Conservation (phyloP, 352 stramenopile genomes). For the Pythium sp. region DNA sequence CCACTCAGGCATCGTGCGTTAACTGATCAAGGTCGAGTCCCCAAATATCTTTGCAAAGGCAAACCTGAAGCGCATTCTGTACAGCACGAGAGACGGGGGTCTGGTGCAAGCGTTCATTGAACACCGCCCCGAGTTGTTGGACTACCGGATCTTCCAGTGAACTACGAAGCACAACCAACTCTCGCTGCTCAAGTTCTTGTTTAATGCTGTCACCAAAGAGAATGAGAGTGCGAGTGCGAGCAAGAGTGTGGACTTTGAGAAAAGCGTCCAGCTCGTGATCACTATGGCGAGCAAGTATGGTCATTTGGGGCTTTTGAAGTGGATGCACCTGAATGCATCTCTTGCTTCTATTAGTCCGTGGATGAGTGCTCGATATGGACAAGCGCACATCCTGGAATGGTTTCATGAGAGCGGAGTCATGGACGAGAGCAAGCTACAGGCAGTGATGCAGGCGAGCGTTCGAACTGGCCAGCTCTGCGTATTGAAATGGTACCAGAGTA, state of each 20-base stretch:
- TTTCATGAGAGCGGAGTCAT: background rate
- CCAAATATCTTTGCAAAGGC: background rate
- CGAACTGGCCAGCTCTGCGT: background rate
- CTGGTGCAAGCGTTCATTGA: constrained; percentile 6
- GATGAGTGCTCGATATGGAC: constrained; percentile 6
- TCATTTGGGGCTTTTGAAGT: background rate
- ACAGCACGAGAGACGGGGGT: background rate
- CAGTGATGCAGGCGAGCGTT: constrained; percentile 1
- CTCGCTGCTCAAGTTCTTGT: background rate
- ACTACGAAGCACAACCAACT: background rate
- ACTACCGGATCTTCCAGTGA: background rate
- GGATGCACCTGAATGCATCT: background rate
- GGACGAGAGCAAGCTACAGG: background rate
- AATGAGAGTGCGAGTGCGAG: background rate
- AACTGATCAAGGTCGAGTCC: background rate
- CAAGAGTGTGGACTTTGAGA: background rate
- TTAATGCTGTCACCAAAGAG: background rate
- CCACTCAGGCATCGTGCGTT: background rate
- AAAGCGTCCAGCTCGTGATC: constrained; percentile 2
- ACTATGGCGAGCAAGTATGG: constrained; percentile 4
- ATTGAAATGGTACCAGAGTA: constrained; percentile 3
- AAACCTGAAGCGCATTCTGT: constrained; percentile 4
- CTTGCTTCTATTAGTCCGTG: background rate
- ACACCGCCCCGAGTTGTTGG: background rate
- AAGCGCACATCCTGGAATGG: constrained; percentile 7